Conservation (phyloP, 169 alveolate species). For the Plasmodium sp. region DNA sequence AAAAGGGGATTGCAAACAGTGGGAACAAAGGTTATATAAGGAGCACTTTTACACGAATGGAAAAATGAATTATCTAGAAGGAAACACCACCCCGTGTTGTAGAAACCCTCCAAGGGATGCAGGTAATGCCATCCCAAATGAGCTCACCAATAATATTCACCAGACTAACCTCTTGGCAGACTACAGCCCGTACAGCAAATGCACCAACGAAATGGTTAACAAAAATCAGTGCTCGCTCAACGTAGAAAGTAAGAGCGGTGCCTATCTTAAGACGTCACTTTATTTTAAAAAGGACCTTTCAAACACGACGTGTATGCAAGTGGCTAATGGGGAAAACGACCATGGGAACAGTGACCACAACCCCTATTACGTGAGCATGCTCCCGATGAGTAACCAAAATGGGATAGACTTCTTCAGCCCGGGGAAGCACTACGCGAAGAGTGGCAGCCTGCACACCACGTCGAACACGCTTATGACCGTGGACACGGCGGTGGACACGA, state of each 20-base stretch:
- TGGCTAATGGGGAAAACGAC: not conserved
- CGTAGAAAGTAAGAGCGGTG: not conserved
- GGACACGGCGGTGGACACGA: not conserved
- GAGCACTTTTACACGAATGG: not conserved
- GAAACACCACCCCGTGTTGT: not conserved
- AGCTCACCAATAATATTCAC: not conserved
- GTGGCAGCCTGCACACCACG: not conserved
- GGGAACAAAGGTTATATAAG: not conserved
- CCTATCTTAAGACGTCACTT: not conserved
- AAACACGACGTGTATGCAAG: not conserved
- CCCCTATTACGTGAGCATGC: not conserved
- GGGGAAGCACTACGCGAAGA: not conserved
- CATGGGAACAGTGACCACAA: not conserved
- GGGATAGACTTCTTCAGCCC: not conserved
- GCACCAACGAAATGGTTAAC: not conserved
- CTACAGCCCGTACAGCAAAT: not conserved
- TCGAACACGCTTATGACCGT: slow-evolving; percentile 16
- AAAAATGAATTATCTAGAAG: not conserved
- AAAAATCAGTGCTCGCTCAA: not conserved
- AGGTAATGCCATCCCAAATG: not conserved
- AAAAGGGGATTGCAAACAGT: not conserved
- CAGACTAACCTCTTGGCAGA: not conserved
- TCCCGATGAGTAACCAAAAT: not conserved
- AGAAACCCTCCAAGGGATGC: not conserved
- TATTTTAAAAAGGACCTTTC: not conserved